A percentile compares a stretch with the other conserved stretches of the same genome.
These are phyloP conservation scores for Mycena metata DNA, from an alignment of 768 basidiomycete genomes.

Conservation along the genomic window DNA sequence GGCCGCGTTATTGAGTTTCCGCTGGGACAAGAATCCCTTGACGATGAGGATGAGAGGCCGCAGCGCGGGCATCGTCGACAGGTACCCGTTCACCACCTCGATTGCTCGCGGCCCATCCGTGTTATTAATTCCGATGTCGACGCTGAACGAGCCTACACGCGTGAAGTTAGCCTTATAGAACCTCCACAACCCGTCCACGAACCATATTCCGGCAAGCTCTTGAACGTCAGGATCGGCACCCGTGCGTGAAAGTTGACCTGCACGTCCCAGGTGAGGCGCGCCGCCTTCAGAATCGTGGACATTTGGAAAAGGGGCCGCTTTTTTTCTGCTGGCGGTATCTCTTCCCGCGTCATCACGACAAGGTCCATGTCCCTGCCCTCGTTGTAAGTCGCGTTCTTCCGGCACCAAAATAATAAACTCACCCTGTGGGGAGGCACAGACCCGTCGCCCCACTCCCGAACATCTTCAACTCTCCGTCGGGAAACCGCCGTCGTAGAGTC, in stretches of 20 bases:
- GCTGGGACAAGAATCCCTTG: slow-evolving; percentile 71
- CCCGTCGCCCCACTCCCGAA: slow-evolving; percentile 75
- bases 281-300: slow-evolving; percentile 57
- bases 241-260: slow-evolving; percentile 48
- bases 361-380: slow-evolving; percentile 73
- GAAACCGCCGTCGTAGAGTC: slow-evolving; percentile 60
- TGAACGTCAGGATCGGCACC: slow-evolving; percentile 77
- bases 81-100: slow-evolving; percentile 64
- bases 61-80: slow-evolving; percentile 69
- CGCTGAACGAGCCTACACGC: slow-evolving; percentile 63
- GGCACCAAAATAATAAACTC: background rate
- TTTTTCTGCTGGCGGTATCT: slow-evolving; percentile 45
- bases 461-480: slow-evolving; percentile 60
- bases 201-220: slow-evolving; percentile 59
- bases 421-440: slow-evolving; percentile 61
- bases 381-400: background rate
- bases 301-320: slow-evolving; percentile 64
- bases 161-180: background rate
- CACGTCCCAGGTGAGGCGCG: slow-evolving; percentile 57
- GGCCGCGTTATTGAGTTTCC: slow-evolving; percentile 73
- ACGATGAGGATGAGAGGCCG: slow-evolving; percentile 71
- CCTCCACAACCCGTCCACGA: too few relatives aligned
- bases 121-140: slow-evolving; percentile 79
- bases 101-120: slow-evolving; percentile 67
- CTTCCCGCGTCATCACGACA: slow-evolving; percentile 55